phyloP scores from a whole-genome alignment of 352 stramenopile species.

The Globisporangium sylvaticum region DNA sequence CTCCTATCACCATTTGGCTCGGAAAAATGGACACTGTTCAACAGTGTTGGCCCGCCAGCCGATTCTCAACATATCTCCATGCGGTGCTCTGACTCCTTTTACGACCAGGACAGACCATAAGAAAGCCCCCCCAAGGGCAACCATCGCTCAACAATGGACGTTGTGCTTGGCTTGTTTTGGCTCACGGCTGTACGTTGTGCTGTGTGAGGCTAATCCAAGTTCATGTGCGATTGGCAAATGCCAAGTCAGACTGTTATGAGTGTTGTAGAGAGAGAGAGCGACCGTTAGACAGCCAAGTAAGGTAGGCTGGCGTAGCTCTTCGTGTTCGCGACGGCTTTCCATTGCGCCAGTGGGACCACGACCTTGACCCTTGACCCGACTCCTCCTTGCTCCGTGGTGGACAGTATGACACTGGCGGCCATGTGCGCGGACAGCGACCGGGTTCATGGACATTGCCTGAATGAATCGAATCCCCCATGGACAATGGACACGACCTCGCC shows the following conservation, averaged over 20 bases:
- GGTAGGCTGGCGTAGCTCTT: not conserved
- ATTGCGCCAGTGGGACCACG: not conserved
- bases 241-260: no score
- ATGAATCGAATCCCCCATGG: not conserved
- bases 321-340: no score
- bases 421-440: not conserved
- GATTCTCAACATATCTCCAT: slow-evolving; percentile 11
- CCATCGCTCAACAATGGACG: not conserved
- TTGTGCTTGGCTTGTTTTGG: not conserved
- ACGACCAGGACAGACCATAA: not conserved
- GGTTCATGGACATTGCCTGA: not conserved
- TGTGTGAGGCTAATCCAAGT: not conserved
- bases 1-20: not conserved
- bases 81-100: slow-evolving; percentile 10
- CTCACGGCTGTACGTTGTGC: not conserved
- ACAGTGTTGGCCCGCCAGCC: not conserved
- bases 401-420: slow-evolving; percentile 12
- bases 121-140: no score
- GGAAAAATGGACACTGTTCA: slow-evolving; percentile 13
- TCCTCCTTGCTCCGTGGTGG: not conserved
- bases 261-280: not conserved
- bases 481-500: not conserved
- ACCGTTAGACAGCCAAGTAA: slow-evolving; percentile 2
- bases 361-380: not conserved
- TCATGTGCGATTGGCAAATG: not conserved